Percentiles rank a stretch among this genome's conserved stretches.
Evolutionary conservation across 495 filamentous ascomycete genomes (phyloP).

Genomic region (Cladorrhinum samala): DNA sequence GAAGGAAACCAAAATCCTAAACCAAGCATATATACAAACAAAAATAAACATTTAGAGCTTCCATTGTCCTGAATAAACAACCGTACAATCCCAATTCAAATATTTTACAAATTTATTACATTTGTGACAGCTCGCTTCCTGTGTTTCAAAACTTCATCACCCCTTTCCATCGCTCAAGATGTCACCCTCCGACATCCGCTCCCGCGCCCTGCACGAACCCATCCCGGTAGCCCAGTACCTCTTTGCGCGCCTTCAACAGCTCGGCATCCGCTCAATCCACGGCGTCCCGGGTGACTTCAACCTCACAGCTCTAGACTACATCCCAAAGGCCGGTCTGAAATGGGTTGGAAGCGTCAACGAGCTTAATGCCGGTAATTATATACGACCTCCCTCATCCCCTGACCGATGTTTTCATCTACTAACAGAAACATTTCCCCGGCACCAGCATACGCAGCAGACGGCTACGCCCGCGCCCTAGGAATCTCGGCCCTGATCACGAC

Average conservation of each 20-base stretch:
- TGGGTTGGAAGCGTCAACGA: constrained; percentile 82
- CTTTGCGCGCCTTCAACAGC: constrained; percentile 60
- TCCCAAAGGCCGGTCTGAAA: constrained; percentile 54
- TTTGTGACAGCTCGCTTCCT: too few species aligned
- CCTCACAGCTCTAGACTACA: constrained; percentile 59
- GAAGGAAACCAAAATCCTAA: too few species aligned
- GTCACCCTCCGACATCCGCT: constrained; percentile 31
- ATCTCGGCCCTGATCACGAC: constrained; percentile 70
- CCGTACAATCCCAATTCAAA: too few species aligned
- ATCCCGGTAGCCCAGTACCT: constrained; percentile 56
- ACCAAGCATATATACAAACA: too few species aligned
- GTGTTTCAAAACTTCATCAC: too few species aligned
- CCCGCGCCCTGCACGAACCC: constrained; percentile 36
- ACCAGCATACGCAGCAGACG: constrained; percentile 69
- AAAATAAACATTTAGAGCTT: too few species aligned
- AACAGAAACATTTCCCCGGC: too few species aligned
- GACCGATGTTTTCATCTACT: not conserved
- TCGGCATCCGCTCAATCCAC: constrained; percentile 62
- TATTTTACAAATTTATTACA: too few species aligned
- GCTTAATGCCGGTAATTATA: constrained; percentile 64
- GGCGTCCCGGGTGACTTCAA: constrained; percentile 78
- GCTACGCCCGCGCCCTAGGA: constrained; percentile 69
- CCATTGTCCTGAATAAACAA: too few species aligned
- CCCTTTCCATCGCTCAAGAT: too few species aligned
- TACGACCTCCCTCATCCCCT: not conserved